These are phyloP conservation scores for Cryptosporidium meleagridis DNA, from an alignment of 169 alveolate species.

Conservation along the genomic window DNA sequence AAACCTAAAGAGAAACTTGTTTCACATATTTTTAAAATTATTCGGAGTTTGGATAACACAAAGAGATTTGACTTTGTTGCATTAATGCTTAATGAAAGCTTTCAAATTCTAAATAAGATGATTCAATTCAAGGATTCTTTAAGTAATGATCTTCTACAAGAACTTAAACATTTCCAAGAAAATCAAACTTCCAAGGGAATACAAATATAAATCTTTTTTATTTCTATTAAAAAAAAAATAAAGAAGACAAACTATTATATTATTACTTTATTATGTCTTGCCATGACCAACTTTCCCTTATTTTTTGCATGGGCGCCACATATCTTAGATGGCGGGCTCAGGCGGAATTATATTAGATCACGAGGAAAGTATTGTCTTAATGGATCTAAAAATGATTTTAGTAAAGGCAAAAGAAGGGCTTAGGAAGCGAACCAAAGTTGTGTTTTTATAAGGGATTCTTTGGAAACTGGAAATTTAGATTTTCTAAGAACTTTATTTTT, in stretches of 20 bases:
- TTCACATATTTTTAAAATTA: neutral
- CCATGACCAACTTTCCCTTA: neutral
- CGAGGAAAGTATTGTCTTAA: conserved; percentile 64
- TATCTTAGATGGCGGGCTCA: conserved; percentile 56
- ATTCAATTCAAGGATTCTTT: neutral
- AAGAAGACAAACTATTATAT: neutral
- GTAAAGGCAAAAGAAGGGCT: neutral
- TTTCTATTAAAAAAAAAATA: neutral
- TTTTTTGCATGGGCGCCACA: neutral
- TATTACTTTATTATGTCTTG: neutral
- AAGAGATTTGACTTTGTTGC: conserved; percentile 19
- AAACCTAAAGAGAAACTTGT: neutral
- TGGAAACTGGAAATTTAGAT: conserved; percentile 15
- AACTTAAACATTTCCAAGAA: neutral
- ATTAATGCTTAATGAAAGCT: conserved; percentile 3
- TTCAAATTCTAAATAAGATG: conserved; percentile 8
- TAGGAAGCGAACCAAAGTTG: conserved; percentile 35
- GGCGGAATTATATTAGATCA: conserved; percentile 13
- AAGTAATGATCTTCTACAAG: neutral
- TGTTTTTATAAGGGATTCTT: conserved; percentile 39
- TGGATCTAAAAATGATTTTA: conserved; percentile 32
- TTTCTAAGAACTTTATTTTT: neutral
- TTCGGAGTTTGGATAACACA: neutral
- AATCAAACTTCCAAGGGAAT: neutral
- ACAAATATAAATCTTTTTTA: neutral